Evolutionary conservation across 768 basidiomycete genomes (phyloP), one percentile per base, ranked within the genome.

Genomic region (Fibroporia radiculosa): DNA sequence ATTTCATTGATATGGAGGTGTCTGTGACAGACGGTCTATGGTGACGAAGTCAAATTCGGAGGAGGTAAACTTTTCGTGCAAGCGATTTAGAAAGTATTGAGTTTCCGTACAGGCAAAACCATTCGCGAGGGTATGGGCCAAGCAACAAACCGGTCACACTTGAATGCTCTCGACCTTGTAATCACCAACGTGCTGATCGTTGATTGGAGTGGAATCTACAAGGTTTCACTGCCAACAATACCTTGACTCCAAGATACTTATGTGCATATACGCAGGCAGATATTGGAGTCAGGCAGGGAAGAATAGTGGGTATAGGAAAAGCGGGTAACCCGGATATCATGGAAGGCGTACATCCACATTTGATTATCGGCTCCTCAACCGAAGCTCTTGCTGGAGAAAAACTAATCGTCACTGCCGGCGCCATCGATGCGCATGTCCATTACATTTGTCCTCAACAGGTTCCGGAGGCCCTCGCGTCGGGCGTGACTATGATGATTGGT

Each of bases 51-150:
- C 66, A 98, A 97, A 66, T 99, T 99, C 56, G 96, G 96, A 6
- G 95, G 93, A 57, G 95, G 91, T 81, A 56, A 50, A 66, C 48
- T 32, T 37, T 31, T 16, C 10, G 6, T 18, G 20, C 18, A 2
- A n/a, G 31, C 42, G 4, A 1, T 14, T 12, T 33, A 34, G 20
- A 28, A 25, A 22, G 16, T 29, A 14, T 27, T 4, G 20, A 41
- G 19, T 34, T 37, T 39, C 10, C n/a, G 8, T 12, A 5, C 50
- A 90, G 89, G 93, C 14, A 97, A 98, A 66, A 77, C 84, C 1
- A 87, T 98, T 41, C 83, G 95, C 19, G 96, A 98, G 56, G 96
- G 96, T 4, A 95, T 96, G 87, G 96, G 93, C 6, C 93, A 98
- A 61, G 82, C 82, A 0, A 87, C 85, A 1, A 79, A 86, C 51